A percentile compares a stretch with the other conserved stretches of the same genome.
These are phyloP conservation scores for Amphichorda felina DNA, from an alignment of 2,329 filamentous ascomycete species.

Conservation along the genomic window DNA sequence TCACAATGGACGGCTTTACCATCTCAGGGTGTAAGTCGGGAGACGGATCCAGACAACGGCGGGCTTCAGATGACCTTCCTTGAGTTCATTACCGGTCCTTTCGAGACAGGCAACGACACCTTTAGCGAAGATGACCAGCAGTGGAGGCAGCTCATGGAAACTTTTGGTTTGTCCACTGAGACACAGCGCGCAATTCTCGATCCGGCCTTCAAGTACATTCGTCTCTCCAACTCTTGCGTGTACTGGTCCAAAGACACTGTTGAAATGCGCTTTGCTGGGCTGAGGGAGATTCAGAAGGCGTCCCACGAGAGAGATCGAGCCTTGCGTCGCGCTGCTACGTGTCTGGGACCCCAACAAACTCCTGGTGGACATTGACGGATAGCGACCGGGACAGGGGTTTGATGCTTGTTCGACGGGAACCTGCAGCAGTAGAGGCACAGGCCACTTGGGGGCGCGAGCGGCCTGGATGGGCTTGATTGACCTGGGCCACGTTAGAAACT, in stretches of 20 bases:
- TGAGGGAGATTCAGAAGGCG: conserved; percentile 4
- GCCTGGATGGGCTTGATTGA: too few species aligned
- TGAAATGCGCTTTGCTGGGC: conserved; percentile 7
- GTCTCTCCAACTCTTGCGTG: conserved; percentile 6
- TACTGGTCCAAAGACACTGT: conserved; percentile 8
- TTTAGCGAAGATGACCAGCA: conserved; percentile 3
- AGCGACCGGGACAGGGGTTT: too few species aligned
- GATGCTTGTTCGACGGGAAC: too few species aligned
- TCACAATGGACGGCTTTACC: conserved; percentile 7
- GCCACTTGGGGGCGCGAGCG: too few species aligned
- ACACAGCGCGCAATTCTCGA: conserved; percentile 9
- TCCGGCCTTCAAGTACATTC: conserved; percentile 6
- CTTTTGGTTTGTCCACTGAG: conserved; percentile 4
- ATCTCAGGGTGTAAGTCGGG: conserved; percentile 1
- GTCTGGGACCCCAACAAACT: neutral
- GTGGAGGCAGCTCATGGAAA: conserved; percentile 5
- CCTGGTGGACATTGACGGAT: too few species aligned
- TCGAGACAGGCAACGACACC: conserved; percentile 3
- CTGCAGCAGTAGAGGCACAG: too few species aligned
- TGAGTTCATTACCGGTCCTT: conserved; percentile 5
- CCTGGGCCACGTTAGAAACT: too few species aligned
- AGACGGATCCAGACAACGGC: conserved; percentile 4
- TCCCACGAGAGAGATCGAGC: conserved; percentile 3
- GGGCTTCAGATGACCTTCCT: conserved; percentile 5
- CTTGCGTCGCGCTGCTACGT: neutral